Conservation (phyloP, 768 basidiomycete species). For the Baorangia bicolor region DNA sequence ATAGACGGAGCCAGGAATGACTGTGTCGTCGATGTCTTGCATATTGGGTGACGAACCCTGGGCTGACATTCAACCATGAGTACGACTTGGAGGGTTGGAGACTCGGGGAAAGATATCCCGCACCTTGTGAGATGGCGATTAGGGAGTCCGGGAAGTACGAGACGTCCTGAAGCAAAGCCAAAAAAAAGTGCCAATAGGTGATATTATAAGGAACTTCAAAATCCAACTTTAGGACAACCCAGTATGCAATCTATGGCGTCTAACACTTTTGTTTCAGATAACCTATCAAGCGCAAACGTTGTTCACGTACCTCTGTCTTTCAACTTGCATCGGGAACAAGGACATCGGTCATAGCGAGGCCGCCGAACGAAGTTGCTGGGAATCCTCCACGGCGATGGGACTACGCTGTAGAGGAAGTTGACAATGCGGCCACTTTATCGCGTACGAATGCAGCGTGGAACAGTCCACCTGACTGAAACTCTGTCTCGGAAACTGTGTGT, state of each 20-base stretch:
- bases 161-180: background rate
- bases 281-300: background rate
- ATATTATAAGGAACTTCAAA: background rate
- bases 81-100: background rate
- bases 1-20: conserved; percentile 24
- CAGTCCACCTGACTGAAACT: background rate
- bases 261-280: background rate
- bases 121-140: background rate
- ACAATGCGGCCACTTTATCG: background rate
- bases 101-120: background rate
- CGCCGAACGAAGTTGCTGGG: background rate
- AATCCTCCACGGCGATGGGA: background rate
- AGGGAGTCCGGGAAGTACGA: background rate
- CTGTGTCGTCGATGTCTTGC: conserved; percentile 19
- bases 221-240: conserved; percentile 3
- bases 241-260: background rate
- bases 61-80: background rate
- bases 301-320: background rate
- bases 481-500: background rate
- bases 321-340: background rate
- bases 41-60: background rate
- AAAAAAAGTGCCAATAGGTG: background rate
- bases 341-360: background rate
- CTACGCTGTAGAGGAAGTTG: background rate
- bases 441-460: background rate